Base-by-base conservation (phyloP, 2,329 filamentous ascomycete species). In the Tolypocladium inflatum region DNA sequence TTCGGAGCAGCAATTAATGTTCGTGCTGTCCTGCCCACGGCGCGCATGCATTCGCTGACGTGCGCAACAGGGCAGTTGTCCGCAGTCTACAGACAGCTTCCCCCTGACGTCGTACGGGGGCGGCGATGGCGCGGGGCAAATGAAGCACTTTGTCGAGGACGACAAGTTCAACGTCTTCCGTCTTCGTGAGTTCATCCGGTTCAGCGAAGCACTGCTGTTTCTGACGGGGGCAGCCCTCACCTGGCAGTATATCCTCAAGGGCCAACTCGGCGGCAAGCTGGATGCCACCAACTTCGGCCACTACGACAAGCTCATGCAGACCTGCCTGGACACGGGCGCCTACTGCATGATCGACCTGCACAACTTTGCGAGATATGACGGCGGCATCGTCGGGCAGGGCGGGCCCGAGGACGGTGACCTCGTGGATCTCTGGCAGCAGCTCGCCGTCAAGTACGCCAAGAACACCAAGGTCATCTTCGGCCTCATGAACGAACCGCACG, bases 401-500 rank as follows among this genome's bases (percentile, higher is more conserved):
- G 85, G 84, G 0, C 84, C 84, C 0, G 78, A 77, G 0, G 78
- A 87, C 65, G 80, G 77, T 13, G 71, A 83, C 17, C 84, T 88
- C 63, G 80, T 77, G 4, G 73, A 71, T 48, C 70, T 88, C 6
- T 89, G 86, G 86, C 69, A 66, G 1, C 74, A 80, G 59, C 68
- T 85, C 5, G 85, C 86, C 10, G 74, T 71, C 1, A 82, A 83
- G 66, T 89, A 88, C 69, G 79, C 74, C 0, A 76, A 76, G 7
- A 71, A 83, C 55, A 67, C 75, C 42, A 82, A 33, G 76, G 77
- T 55, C 68, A 80, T 60, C 71, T 89, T 89, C 62, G 85, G 84
- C 17, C 67, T 89, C 51, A 88, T 89, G 85, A 89, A 89, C 71
- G 86, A 86, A 71, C 85, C 86, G 8, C 83, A 87, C 67, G 80